Conservation (phyloP, 2,329 filamentous ascomycete genomes). For the Pseudogymnoascus sp. region DNA sequence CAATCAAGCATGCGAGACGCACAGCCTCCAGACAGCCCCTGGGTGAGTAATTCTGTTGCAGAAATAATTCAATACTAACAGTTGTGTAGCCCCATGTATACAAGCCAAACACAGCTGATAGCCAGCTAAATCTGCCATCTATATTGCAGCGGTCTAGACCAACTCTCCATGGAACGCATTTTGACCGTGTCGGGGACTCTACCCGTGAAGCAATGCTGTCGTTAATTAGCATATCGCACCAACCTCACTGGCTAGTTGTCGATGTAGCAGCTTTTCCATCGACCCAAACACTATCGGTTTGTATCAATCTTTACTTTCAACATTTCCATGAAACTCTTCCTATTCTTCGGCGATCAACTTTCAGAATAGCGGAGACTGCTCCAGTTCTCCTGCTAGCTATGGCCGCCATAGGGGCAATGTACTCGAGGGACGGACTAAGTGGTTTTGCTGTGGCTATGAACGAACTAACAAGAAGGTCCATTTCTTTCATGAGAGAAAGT, state of each 20-base stretch:
- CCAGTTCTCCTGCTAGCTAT: constrained; percentile 8
- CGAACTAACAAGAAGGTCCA: constrained; percentile 15
- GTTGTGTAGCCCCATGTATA: constrained; percentile 16
- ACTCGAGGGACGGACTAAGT: constrained; percentile 14
- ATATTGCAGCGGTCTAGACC: constrained; percentile 12
- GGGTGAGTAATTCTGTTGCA: constrained; percentile 10
- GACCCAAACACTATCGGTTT: constrained; percentile 14
- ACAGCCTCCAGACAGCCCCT: constrained; percentile 15
- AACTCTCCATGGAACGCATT: constrained; percentile 11
- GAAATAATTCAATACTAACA: not conserved
- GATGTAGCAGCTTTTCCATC: constrained; percentile 16
- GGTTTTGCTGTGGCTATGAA: constrained; percentile 15
- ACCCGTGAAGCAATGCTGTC: constrained; percentile 15
- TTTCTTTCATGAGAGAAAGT: constrained; percentile 15
- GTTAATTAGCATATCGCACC: constrained; percentile 13
- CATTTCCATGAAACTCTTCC: constrained; percentile 17
- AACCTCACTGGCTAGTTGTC: constrained; percentile 15
- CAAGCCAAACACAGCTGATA: constrained; percentile 16
- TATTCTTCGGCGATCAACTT: constrained; percentile 16
- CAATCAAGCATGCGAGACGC: constrained; percentile 10
- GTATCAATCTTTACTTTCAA: constrained; percentile 17
- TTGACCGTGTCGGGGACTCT: constrained; percentile 13
- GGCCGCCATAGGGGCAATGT: constrained; percentile 16
- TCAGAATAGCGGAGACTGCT: constrained; percentile 19
- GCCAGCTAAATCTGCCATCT: constrained; percentile 13